Conservation (phyloP, 2,329 filamentous ascomycete species). For the Sclerotinia nivalis region DNA sequence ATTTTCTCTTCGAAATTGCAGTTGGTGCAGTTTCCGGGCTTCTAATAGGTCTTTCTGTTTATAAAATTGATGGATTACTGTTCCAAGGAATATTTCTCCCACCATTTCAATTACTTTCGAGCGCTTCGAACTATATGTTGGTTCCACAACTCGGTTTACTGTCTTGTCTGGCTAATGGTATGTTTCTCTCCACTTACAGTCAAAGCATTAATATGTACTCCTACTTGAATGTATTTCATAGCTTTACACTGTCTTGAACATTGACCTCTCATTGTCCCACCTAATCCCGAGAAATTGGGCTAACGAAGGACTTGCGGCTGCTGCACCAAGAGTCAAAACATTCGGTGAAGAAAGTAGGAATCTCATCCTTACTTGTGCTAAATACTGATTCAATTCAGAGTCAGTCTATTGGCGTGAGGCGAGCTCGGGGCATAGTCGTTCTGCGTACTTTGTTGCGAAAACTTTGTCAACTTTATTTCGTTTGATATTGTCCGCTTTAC, state of each 20-base stretch:
- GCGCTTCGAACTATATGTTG: slow-evolving; percentile 12
- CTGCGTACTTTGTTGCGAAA: background rate
- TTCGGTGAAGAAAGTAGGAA: slow-evolving; percentile 26
- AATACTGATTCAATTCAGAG: background rate
- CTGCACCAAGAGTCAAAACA: background rate
- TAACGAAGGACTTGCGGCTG: background rate
- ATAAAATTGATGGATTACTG: slow-evolving; percentile 3
- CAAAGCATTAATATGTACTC: background rate
- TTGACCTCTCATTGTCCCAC: background rate
- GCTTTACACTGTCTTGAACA: background rate
- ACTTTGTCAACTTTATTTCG: background rate
- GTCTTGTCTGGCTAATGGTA: slow-evolving; percentile 7
- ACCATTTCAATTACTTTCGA: slow-evolving; percentile 10
- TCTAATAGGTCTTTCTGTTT: background rate
- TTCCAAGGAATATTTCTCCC: slow-evolving; percentile 8
- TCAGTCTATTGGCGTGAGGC: background rate
- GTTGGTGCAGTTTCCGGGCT: background rate
- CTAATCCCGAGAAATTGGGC: background rate
- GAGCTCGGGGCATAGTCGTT: background rate
- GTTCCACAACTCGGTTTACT: slow-evolving; percentile 6
- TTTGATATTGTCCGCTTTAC: background rate
- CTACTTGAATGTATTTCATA: background rate
- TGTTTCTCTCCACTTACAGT: background rate
- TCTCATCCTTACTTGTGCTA: background rate
- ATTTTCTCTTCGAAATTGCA: background rate